A percentile compares a stretch with the other conserved stretches of the same genome.
Evolutionary conservation across 2,329 filamentous ascomycete genomes (phyloP).

Genomic region (Calcarisporium arbuscula): DNA sequence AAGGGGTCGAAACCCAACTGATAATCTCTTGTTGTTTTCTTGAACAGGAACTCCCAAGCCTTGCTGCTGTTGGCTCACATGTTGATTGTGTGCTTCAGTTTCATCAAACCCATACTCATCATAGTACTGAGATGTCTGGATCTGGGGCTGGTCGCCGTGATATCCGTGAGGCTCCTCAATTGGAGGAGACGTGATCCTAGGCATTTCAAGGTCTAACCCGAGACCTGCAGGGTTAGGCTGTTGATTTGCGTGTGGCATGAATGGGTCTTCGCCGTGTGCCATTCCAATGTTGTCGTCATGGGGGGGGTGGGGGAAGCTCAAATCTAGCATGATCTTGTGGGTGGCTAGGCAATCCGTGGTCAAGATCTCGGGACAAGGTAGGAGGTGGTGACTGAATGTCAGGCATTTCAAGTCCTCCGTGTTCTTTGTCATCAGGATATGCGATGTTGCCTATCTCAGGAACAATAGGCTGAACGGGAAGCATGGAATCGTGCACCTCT

Average conservation of each 20-base stretch:
- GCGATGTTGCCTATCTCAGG: slow-evolving; percentile 32
- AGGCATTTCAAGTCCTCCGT: slow-evolving; percentile 16
- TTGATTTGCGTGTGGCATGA: slow-evolving; percentile 18
- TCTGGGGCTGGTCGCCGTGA: slow-evolving; percentile 17
- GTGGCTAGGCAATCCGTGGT: slow-evolving; percentile 12
- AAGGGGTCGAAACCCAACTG: slow-evolving; percentile 72
- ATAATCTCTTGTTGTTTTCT: slow-evolving; percentile 52
- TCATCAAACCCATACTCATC: slow-evolving; percentile 23
- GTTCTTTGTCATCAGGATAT: slow-evolving; percentile 20
- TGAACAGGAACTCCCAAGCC: slow-evolving; percentile 49
- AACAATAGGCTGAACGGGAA: slow-evolving; percentile 27
- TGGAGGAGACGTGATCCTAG: slow-evolving; percentile 20
- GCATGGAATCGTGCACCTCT: slow-evolving; percentile 18
- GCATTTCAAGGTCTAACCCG: slow-evolving; percentile 29
- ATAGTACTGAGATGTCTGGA: slow-evolving; percentile 25
- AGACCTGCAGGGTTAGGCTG: slow-evolving; percentile 24
- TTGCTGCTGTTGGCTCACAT: slow-evolving; percentile 21
- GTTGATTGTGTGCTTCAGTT: slow-evolving; percentile 21
- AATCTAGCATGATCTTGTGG: slow-evolving; percentile 6
- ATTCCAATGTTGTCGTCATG: slow-evolving; percentile 10
- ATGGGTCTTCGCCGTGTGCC: slow-evolving; percentile 14
- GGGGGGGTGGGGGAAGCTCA: slow-evolving; percentile 11
- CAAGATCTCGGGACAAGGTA: slow-evolving; percentile 21
- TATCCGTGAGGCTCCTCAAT: slow-evolving; percentile 13
- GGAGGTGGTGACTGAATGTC: slow-evolving; percentile 22